phyloP scores from a whole-genome alignment of 169 alveolate species.

The Plasmodium fragile region DNA sequence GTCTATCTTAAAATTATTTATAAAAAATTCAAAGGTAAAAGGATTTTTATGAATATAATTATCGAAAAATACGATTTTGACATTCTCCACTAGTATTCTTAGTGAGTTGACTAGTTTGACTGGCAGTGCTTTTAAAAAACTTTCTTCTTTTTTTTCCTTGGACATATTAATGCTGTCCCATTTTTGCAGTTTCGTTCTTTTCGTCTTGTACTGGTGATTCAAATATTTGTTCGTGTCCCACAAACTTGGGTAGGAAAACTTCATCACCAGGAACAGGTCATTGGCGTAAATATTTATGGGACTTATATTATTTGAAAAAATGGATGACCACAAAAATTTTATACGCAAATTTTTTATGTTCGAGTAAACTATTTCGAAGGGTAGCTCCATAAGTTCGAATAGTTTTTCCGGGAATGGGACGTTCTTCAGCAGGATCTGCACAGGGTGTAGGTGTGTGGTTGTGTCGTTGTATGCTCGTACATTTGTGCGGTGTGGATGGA shows the following conservation, averaged over 20 bases:
- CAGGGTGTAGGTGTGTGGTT: neutral
- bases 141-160: slow-evolving; percentile 78
- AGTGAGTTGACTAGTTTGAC: slow-evolving; percentile 84
- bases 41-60: slow-evolving; percentile 85
- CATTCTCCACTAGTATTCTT: slow-evolving; percentile 81
- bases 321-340: slow-evolving; percentile 83
- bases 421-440: slow-evolving; percentile 80
- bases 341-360: slow-evolving; percentile 83
- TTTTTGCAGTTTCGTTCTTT: slow-evolving; percentile 40
- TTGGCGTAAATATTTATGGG: slow-evolving; percentile 79
- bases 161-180: slow-evolving; percentile 67
- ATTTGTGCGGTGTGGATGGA: neutral
- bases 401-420: slow-evolving; percentile 87
- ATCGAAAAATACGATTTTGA: slow-evolving; percentile 83
- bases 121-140: slow-evolving; percentile 82
- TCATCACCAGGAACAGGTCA: slow-evolving; percentile 78
- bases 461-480: neutral
- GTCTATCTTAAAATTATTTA: slow-evolving; percentile 59
- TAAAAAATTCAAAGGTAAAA: slow-evolving; percentile 82
- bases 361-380: slow-evolving; percentile 86
- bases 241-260: slow-evolving; percentile 81
- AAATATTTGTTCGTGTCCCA: slow-evolving; percentile 77
- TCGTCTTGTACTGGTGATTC: slow-evolving; percentile 24
- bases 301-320: slow-evolving; percentile 77
- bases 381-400: slow-evolving; percentile 88